Evolutionary conservation across 2,329 filamentous ascomycete species (phyloP).

Genomic region (Sclerotinia sclerotiorum): DNA sequence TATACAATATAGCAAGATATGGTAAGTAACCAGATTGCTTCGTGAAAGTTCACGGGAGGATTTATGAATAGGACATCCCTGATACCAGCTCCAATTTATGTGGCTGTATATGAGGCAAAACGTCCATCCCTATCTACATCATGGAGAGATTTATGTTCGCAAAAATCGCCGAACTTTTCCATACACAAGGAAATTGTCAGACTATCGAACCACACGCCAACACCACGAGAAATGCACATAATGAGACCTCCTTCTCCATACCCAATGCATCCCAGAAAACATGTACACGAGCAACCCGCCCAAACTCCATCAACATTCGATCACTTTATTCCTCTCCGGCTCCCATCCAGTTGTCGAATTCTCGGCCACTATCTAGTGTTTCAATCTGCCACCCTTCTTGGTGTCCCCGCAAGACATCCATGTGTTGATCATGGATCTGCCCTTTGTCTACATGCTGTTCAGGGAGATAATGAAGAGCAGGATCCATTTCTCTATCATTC

Average conservation of each 20-base stretch:
- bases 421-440: conserved; percentile 38
- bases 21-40: not conserved
- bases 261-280: conserved; percentile 13
- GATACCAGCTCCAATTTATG: not conserved
- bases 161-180: not conserved
- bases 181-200: conserved; percentile 14
- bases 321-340: conserved; percentile 24
- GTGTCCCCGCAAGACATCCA: conserved; percentile 35
- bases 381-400: conserved; percentile 41
- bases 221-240: conserved; percentile 14
- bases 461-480: conserved; percentile 31
- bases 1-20: not conserved
- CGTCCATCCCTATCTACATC: conserved; percentile 17
- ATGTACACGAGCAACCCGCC: conserved; percentile 12
- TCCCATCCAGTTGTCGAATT: conserved; percentile 42
- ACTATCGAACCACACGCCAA: not conserved
- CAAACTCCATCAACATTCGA: conserved; percentile 3
- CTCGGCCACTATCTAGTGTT: conserved; percentile 35
- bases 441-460: conserved; percentile 30
- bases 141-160: conserved; percentile 7
- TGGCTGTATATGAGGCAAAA: conserved; percentile 2
- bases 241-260: conserved; percentile 19
- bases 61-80: conserved; percentile 2
- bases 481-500: conserved; percentile 28
- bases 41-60: conserved; percentile 1